These are phyloP conservation scores for Nicotiana knightiana DNA, from an alignment of 257 asterid species.

Conservation along the genomic window DNA sequence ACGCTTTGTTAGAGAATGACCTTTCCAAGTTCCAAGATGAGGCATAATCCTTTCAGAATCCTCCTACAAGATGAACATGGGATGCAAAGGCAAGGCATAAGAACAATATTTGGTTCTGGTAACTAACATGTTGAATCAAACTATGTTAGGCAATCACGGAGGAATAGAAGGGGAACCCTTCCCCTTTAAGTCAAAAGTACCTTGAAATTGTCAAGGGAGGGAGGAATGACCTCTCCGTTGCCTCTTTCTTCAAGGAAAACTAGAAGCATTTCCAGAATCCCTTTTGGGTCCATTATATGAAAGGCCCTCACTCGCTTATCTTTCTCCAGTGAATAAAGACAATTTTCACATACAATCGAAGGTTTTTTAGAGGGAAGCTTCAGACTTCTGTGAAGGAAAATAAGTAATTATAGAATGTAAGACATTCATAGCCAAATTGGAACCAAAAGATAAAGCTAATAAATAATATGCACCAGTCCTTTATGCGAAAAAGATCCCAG, in stretches of 20 bases:
- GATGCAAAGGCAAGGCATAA: slow-evolving; percentile 7
- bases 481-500: neutral
- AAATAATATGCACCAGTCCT: neutral
- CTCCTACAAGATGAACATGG: slow-evolving; percentile 40
- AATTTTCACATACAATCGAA: slow-evolving; percentile 85
- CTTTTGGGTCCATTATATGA: slow-evolving; percentile 77
- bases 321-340: slow-evolving; percentile 70
- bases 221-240: slow-evolving; percentile 33
- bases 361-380: slow-evolving; percentile 90
- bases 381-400: slow-evolving; percentile 48
- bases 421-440: neutral
- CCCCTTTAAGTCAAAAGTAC: slow-evolving; percentile 26
- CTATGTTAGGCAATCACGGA: neutral
- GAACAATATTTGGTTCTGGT: neutral
- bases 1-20: slow-evolving; percentile 80
- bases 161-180: neutral
- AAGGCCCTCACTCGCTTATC: slow-evolving; percentile 74
- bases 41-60: slow-evolving; percentile 46
- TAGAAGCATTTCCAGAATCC: slow-evolving; percentile 67
- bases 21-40: slow-evolving; percentile 84
- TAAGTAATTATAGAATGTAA: neutral
- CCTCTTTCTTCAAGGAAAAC: slow-evolving; percentile 86
- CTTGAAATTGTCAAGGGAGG: slow-evolving; percentile 50
- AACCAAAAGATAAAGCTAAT: neutral
- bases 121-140: neutral